Percentiles rank a stretch among this genome's conserved stretches.
Evolutionary conservation across 2,329 filamentous ascomycete species (phyloP).

Genomic region (Ceratocystis variospora): DNA sequence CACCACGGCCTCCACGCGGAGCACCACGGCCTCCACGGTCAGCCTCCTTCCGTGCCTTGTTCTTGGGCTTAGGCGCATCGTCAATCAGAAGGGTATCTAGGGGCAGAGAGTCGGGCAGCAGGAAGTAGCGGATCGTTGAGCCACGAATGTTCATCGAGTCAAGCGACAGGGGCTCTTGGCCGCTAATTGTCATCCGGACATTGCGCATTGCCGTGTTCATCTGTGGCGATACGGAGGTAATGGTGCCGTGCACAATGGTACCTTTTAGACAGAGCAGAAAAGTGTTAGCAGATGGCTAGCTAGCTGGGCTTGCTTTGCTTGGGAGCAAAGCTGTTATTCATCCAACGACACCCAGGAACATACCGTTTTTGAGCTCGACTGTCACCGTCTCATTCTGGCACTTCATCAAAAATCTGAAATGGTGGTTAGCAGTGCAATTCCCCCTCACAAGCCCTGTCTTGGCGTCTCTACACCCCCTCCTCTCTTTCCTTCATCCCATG

Average conservation of each 20-base stretch:
- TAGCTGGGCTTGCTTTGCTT: background rate
- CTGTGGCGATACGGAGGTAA: slow-evolving; percentile 88
- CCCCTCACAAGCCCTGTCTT: background rate
- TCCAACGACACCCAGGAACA: slow-evolving; percentile 20
- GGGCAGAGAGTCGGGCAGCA: slow-evolving; percentile 87
- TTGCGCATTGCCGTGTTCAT: slow-evolving; percentile 96
- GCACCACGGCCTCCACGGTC: slow-evolving; percentile 44
- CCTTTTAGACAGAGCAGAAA: slow-evolving; percentile 37
- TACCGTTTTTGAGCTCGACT: slow-evolving; percentile 96
- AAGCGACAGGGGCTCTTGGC: slow-evolving; percentile 72
- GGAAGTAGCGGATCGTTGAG: slow-evolving; percentile 90
- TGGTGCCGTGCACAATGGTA: slow-evolving; percentile 92
- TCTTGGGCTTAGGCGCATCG: slow-evolving; percentile 96
- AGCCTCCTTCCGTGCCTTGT: slow-evolving; percentile 93
- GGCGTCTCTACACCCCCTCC: background rate
- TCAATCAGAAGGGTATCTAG: slow-evolving; percentile 92
- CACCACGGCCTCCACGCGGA: slow-evolving; percentile 38
- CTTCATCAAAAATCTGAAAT: slow-evolving; percentile 88
- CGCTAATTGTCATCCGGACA: slow-evolving; percentile 89
- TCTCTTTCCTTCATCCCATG: background rate
- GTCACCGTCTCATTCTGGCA: slow-evolving; percentile 98
- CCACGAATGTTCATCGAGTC: slow-evolving; percentile 96
- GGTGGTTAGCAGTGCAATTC: background rate
- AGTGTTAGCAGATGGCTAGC: background rate
- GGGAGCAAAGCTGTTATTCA: background rate